phyloP scores from a whole-genome alignment of 805 yeast genomes.

The Lipomyces starkeyi region DNA sequence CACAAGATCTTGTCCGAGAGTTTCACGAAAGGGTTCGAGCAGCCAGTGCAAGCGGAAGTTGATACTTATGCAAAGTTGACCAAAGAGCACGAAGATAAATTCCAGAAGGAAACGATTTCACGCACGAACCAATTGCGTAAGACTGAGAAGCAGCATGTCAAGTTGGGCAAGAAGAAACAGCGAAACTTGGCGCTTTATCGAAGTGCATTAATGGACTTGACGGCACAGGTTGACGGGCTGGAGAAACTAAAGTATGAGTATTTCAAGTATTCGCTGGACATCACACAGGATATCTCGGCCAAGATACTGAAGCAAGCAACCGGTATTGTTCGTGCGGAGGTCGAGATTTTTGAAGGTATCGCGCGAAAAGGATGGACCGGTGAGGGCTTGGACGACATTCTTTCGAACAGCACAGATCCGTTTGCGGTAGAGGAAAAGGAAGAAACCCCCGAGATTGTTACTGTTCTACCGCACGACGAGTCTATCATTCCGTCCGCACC shows the following conservation, averaged over 20 bases:
- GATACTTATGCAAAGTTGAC: slow-evolving; percentile 54
- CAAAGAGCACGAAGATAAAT: slow-evolving; percentile 56
- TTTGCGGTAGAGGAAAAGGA: slow-evolving; percentile 49
- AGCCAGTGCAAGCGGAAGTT: slow-evolving; percentile 57
- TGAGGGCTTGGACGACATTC: slow-evolving; percentile 77
- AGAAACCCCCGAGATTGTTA: slow-evolving; percentile 32
- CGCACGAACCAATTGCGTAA: slow-evolving; percentile 59
- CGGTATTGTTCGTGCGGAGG: slow-evolving; percentile 74
- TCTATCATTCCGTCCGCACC: slow-evolving; percentile 39
- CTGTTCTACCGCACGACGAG: slow-evolving; percentile 41
- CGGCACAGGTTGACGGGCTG: slow-evolving; percentile 77
- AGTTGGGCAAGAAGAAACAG: slow-evolving; percentile 62
- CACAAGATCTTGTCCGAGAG: slow-evolving; percentile 70
- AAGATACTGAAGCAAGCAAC: slow-evolving; percentile 62
- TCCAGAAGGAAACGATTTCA: slow-evolving; percentile 59
- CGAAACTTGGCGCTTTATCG: slow-evolving; percentile 74
- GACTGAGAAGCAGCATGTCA: slow-evolving; percentile 66
- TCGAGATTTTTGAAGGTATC: slow-evolving; percentile 78
- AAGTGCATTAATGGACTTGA: slow-evolving; percentile 67
- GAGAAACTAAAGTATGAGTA: slow-evolving; percentile 77
- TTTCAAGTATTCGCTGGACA: slow-evolving; percentile 64
- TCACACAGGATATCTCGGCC: slow-evolving; percentile 67
- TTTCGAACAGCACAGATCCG: slow-evolving; percentile 70
- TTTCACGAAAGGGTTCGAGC: slow-evolving; percentile 60
- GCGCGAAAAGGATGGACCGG: slow-evolving; percentile 88